A percentile compares a stretch with the other conserved stretches of the same genome.
These are phyloP conservation scores for Pythium scleroteichum DNA, from an alignment of 352 stramenopile species.

Conservation along the genomic window DNA sequence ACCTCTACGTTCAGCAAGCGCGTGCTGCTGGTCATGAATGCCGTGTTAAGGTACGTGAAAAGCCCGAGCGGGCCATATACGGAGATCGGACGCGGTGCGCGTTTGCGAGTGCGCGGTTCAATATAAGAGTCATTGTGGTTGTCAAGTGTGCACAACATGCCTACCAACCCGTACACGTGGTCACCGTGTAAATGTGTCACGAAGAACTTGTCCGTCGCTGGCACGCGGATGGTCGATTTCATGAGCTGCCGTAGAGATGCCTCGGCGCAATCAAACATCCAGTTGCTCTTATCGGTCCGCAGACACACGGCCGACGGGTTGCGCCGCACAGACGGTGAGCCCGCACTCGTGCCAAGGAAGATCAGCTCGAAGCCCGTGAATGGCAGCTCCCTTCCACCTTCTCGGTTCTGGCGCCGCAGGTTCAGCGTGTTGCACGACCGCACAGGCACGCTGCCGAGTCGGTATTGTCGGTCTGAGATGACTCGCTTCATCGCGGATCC, in stretches of 20 bases:
- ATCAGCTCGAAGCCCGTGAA: constrained; percentile 87
- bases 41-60: constrained; percentile 77
- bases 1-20: constrained; percentile 70
- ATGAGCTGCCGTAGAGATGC: constrained; percentile 81
- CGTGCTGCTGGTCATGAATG: constrained; percentile 62
- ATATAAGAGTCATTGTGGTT: constrained; percentile 69
- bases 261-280: constrained; percentile 90
- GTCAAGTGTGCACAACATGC: constrained; percentile 83
- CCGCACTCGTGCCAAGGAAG: constrained; percentile 81
- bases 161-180: constrained; percentile 81
- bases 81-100: constrained; percentile 48
- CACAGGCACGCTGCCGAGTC: constrained; percentile 49
- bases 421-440: constrained; percentile 61
- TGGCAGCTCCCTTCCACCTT: constrained; percentile 30
- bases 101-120: constrained; percentile 55
- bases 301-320: constrained; percentile 66
- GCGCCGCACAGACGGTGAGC: constrained; percentile 65
- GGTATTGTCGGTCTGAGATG: constrained; percentile 44
- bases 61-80: constrained; percentile 81
- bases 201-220: constrained; percentile 85
- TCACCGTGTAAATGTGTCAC: constrained; percentile 86
- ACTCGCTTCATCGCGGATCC: constrained; percentile 19
- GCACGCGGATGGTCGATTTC: constrained; percentile 70
- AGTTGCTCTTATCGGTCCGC: constrained; percentile 67
- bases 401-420: constrained; percentile 21